Evolutionary conservation across 371 early-diverging fungal species (phyloP).

Genomic region (Funneliformis caledonium): DNA sequence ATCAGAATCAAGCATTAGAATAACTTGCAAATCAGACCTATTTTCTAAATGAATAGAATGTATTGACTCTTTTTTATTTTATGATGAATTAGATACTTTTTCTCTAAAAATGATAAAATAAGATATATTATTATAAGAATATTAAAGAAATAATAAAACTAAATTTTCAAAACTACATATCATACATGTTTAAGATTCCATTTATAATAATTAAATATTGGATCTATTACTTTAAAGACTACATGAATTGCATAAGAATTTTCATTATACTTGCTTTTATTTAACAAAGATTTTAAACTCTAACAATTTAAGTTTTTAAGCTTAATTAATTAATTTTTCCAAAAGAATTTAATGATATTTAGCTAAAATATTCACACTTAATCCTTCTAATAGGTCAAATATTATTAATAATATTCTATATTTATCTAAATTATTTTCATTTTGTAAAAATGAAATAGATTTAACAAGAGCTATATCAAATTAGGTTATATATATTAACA

Average conservation of each 20-base stretch:
- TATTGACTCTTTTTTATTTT: neutral
- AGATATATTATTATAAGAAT: neutral
- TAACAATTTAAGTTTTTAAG: conserved; percentile 21
- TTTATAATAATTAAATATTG: conserved; percentile 24
- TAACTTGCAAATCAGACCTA: conserved; percentile 12
- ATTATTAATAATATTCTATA: neutral
- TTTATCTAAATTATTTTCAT: conserved; percentile 13
- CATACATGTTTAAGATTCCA: conserved; percentile 12
- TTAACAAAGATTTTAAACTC: conserved; percentile 13
- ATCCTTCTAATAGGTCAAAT: neutral
- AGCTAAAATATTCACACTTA: neutral
- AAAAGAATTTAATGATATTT: neutral
- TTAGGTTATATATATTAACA: neutral
- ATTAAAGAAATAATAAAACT: neutral
- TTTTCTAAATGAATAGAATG: conserved; percentile 12
- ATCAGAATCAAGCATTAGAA: conserved; percentile 24
- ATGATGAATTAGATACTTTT: conserved; percentile 17
- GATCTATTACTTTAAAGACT: conserved; percentile 3
- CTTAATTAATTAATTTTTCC: neutral
- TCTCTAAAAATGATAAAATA: too few species aligned
- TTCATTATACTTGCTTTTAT: conserved; percentile 23
- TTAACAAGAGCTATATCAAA: neutral
- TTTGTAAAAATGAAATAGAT: neutral
- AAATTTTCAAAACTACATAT: neutral
- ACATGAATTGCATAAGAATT: neutral